Percentiles rank a stretch among this genome's conserved stretches.
phyloP scores from a whole-genome alignment of 78 protist species.

The Emiliania huxleyi region DNA sequence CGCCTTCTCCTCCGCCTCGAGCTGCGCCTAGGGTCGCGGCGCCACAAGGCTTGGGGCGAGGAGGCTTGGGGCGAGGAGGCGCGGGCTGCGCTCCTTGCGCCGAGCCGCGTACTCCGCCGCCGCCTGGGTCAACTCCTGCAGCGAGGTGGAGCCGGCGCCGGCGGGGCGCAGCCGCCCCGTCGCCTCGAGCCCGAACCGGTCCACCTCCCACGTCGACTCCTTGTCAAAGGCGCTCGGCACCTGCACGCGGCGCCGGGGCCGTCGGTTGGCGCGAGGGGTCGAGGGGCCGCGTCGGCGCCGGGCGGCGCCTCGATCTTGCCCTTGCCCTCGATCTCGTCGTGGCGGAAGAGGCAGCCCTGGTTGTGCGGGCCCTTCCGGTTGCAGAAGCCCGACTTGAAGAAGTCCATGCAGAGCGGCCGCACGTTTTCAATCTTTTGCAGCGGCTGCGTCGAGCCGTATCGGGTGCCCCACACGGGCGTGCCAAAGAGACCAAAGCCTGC shows the following conservation, averaged over 20 bases:
- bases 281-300: neutral
- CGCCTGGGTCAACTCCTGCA: neutral
- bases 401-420: constrained; percentile 17
- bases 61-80: too few species aligned
- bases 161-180: neutral
- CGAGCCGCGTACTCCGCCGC: neutral
- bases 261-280: too few species aligned
- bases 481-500: constrained; percentile 19
- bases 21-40: too few species aligned
- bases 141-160: neutral
- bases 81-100: too few species aligned
- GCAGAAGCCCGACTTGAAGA: constrained; percentile 9
- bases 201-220: too few species aligned
- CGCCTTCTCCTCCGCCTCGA: neutral
- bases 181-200: neutral
- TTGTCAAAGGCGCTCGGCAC: too few species aligned
- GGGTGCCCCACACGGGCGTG: neutral
- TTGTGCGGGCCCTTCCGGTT: constrained; percentile 9
- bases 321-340: constrained; percentile 6
- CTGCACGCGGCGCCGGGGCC: too few species aligned
- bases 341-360: constrained; percentile 16
- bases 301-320: neutral
- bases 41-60: too few species aligned
- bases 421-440: neutral
- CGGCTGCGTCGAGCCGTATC: neutral